Conservation (phyloP, 176 grass and related monocot species). For the Oryza nivara region DNA sequence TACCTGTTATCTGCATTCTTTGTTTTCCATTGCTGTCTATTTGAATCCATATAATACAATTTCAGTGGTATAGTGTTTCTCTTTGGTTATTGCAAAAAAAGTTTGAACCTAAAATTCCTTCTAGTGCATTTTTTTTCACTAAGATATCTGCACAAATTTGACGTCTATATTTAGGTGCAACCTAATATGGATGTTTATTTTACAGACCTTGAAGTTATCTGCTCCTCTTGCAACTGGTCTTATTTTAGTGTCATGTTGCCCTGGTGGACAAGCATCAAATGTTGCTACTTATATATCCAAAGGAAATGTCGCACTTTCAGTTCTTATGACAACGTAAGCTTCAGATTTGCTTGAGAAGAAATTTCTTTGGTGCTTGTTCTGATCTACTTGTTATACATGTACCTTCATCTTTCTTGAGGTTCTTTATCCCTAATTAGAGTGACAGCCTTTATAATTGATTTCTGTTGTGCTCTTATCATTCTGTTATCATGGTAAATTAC, state of each 20-base stretch:
- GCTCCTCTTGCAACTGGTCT: conserved; percentile 96
- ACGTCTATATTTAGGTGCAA: conserved; percentile 26
- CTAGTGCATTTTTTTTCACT: not conserved
- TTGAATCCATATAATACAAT: conserved; percentile 13
- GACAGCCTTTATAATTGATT: conserved; percentile 26
- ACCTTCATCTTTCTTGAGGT: conserved; percentile 8
- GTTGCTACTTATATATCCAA: conserved; percentile 99
- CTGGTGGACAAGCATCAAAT: conserved; percentile 98
- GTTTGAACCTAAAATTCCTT: conserved; percentile 29
- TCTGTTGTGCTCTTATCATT: conserved; percentile 14
- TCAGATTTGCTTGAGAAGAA: conserved; percentile 32
- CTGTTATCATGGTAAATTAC: not conserved
- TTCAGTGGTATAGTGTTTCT: conserved; percentile 10
- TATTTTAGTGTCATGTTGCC: conserved; percentile 98
- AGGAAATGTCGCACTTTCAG: conserved; percentile 99
- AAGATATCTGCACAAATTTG: not conserved
- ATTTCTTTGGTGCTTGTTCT: conserved; percentile 29
- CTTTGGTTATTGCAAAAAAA: conserved; percentile 17
- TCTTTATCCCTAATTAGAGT: not conserved
- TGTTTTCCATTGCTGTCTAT: conserved; percentile 21
- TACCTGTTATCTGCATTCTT: not conserved
- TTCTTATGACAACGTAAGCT: conserved; percentile 99
- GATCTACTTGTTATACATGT: not conserved
- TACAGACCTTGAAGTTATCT: conserved; percentile 82
- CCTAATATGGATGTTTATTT: conserved; percentile 32